These are phyloP conservation scores for Aspergillus aculeatinus DNA, from an alignment of 2,329 filamentous ascomycete genomes.

Conservation along the genomic window DNA sequence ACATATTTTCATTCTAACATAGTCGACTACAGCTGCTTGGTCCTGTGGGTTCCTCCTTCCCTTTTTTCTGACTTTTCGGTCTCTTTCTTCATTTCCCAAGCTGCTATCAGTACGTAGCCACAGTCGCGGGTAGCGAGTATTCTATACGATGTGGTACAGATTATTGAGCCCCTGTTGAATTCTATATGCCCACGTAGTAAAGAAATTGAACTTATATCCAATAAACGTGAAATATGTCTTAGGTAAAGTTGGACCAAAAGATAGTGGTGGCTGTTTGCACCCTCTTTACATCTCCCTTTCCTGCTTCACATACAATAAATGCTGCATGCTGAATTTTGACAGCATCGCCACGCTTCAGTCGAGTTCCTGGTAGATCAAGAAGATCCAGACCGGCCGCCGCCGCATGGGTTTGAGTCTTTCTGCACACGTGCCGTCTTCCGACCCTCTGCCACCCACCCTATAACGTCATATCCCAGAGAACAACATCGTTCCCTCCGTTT, in stretches of 20 bases:
- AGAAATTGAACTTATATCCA: background rate
- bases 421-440: conserved; percentile 17
- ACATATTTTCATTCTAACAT: background rate
- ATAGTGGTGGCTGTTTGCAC: background rate
- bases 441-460: conserved; percentile 15
- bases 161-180: too few relatives aligned
- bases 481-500: conserved; percentile 28
- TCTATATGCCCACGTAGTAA: background rate
- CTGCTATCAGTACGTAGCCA: background rate
- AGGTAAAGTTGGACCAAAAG: background rate
- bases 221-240: background rate
- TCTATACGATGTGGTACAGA: too few relatives aligned
- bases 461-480: conserved; percentile 31
- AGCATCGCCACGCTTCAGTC: conserved; percentile 3
- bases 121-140: background rate
- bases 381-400: conserved; percentile 20
- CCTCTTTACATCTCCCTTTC: background rate
- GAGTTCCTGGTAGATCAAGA: conserved; percentile 12
- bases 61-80: background rate
- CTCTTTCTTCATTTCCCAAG: background rate
- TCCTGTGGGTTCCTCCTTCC: background rate
- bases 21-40: background rate
- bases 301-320: background rate
- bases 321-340: background rate
- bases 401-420: conserved; percentile 9